Evolutionary conservation across 208 protist genomes (phyloP), one percentile per base, ranked within the genome.

Genomic region (Wallacemonas sp.): DNA sequence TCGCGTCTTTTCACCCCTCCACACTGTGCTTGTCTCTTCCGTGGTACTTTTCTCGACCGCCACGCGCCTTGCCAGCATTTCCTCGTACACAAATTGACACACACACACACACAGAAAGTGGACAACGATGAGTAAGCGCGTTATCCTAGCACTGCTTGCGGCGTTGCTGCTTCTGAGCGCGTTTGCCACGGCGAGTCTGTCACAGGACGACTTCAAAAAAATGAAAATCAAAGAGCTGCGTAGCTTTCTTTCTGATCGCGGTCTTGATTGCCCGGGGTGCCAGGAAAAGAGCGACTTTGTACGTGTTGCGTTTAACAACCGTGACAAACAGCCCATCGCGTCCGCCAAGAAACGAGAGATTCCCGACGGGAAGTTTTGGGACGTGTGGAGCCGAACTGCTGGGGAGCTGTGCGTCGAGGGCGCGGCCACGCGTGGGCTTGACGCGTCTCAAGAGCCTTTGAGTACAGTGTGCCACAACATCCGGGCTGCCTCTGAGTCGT

Each of bases 161-260:
- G 54, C 74, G 9, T 27, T 34, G 55, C 55, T 63, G 46, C 45
- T 41, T 8, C 6, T 41, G 30, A 27, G 26, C 33, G n/a, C 26
- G 30, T 21, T 29, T n/a, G 39, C 17, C 27, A 64, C 36, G 58
- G 63, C 36, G 4, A 26, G 26, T 24, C 12, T 71, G 41, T 87
- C 83, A 0, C 81, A 94, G 64, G 59, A 54, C 13, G 83, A 95
- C 38, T 92, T 97, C 50, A 83, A 80, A 36, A 81, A 80, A 29
- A 97, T 95, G 92, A 95, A 95, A 46, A 78, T 97, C 9, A 91
- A 92, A 37, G 85, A 97, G 29, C 71, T 97, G 15, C 84, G 84
- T 39, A 41, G n/a, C 1, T 97, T 97, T 64, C 52, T 97, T 52
- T 62, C 72, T 17, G 81, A 89, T 17, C 85, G 92, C 6, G 89